Percentiles rank a stretch among this genome's conserved stretches.
Evolutionary conservation across 148 eudicot species (phyloP).

Genomic region (Rhododendron williamsianum): DNA sequence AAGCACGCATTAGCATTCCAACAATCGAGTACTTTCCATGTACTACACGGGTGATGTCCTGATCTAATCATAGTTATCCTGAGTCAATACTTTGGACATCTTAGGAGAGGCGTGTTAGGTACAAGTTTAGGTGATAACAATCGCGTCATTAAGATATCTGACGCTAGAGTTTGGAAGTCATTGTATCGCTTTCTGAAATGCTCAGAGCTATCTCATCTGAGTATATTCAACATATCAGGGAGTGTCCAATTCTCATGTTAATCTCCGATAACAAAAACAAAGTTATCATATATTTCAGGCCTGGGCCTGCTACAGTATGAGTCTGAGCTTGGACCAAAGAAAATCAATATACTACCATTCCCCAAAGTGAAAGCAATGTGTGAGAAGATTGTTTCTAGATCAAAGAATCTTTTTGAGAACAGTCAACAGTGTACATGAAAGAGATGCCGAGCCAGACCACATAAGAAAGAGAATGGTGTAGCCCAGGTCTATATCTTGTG

Average conservation of each 20-base stretch:
- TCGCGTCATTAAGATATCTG: neutral
- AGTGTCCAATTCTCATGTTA: neutral
- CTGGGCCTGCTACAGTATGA: neutral
- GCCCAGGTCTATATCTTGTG: constrained; percentile 1
- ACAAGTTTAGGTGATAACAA: neutral
- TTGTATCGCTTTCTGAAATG: neutral
- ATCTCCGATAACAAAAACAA: neutral
- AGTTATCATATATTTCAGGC: neutral
- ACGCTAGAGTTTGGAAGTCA: neutral
- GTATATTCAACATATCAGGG: neutral
- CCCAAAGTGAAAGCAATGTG: neutral
- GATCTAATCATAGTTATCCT: neutral
- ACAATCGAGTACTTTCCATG: neutral
- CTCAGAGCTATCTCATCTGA: neutral
- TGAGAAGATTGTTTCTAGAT: neutral
- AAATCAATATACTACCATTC: neutral
- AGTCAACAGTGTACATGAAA: neutral
- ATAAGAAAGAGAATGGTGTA: neutral
- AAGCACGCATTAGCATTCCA: neutral
- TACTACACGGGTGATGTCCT: neutral
- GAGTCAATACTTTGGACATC: neutral
- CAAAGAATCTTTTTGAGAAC: neutral
- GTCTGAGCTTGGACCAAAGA: neutral
- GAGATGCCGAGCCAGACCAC: neutral
- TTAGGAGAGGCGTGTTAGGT: neutral